Evolutionary conservation across 2,329 filamentous ascomycete genomes (phyloP).

Genomic region (Fusarium musae): DNA sequence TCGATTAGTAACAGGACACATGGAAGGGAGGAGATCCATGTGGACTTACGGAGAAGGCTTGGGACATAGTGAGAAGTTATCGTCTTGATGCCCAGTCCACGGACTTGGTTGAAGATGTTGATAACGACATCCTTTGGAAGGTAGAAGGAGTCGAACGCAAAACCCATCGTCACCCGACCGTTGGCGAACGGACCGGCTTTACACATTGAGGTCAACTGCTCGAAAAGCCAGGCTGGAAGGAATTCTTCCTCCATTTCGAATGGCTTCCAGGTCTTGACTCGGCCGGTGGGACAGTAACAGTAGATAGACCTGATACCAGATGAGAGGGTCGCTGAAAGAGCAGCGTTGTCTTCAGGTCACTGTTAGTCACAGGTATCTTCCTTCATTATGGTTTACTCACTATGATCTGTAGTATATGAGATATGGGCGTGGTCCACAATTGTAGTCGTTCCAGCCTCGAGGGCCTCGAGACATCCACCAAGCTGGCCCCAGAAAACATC

Average conservation of each 20-base stretch:
- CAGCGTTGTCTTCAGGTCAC: background rate
- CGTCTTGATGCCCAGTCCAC: background rate
- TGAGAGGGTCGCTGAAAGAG: slow-evolving; percentile 1
- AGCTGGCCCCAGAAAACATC: slow-evolving; percentile 16
- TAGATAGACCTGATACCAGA: slow-evolving; percentile 13
- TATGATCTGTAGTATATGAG: slow-evolving; percentile 5
- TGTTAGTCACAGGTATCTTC: too few relatives aligned
- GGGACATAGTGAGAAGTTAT: slow-evolving; percentile 19
- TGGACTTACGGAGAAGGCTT: background rate
- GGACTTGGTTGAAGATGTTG: background rate
- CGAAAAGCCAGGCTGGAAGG: background rate
- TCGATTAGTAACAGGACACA: accelerated
- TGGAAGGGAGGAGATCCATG: too few relatives aligned
- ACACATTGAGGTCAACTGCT: background rate
- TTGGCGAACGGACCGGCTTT: background rate
- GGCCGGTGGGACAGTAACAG: background rate
- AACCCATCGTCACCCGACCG: slow-evolving; percentile 8
- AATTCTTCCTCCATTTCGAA: background rate
- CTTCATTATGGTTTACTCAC: background rate
- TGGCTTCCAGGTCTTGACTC: slow-evolving; percentile 16
- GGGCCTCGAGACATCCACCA: slow-evolving; percentile 6
- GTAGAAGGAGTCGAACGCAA: slow-evolving; percentile 8
- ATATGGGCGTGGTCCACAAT: slow-evolving; percentile 7
- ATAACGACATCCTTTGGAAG: slow-evolving; percentile 9
- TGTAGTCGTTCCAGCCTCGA: slow-evolving; percentile 9